These are phyloP conservation scores for Hypoxylon subgilvum DNA, from an alignment of 495 filamentous ascomycete genomes.

Conservation along the genomic window DNA sequence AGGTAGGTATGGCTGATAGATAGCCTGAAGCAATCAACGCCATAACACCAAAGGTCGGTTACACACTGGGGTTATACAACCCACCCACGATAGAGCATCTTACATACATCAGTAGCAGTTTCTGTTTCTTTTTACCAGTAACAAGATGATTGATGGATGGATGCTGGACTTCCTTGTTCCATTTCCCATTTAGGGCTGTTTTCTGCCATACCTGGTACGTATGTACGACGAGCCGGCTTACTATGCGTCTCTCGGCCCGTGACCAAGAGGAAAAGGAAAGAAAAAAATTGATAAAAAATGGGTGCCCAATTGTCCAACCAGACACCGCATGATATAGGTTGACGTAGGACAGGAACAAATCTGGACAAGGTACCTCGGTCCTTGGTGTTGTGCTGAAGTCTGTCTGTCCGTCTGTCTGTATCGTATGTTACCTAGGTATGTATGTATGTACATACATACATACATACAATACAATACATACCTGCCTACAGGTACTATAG, in stretches of 20 bases:
- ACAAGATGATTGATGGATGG: no score
- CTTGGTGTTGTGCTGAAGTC: no score
- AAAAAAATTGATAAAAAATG: not conserved
- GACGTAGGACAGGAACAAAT: constrained; percentile 33
- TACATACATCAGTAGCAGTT: no score
- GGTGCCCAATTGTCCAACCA: constrained; percentile 15
- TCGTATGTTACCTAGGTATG: no score
- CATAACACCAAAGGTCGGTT: not conserved
- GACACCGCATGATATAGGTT: constrained; percentile 12
- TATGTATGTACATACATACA: no score
- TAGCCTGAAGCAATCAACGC: not conserved
- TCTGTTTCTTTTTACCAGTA: no score
- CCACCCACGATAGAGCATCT: not conserved
- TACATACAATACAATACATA: constrained; percentile 4
- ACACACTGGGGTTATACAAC: not conserved
- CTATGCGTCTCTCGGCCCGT: constrained; percentile 33
- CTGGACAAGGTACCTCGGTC: no score
- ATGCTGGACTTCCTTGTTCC: no score
- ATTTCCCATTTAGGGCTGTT: not conserved
- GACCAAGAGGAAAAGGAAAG: not conserved
- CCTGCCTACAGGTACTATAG: constrained; percentile 2
- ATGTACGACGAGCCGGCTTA: constrained; percentile 17
- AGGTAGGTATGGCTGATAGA: constrained; percentile 5
- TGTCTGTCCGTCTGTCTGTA: no score
- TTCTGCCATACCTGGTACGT: no score